These are phyloP conservation scores for Aurifilum marmelostoma DNA, from an alignment of 2,329 filamentous ascomycete genomes.

Conservation along the genomic window DNA sequence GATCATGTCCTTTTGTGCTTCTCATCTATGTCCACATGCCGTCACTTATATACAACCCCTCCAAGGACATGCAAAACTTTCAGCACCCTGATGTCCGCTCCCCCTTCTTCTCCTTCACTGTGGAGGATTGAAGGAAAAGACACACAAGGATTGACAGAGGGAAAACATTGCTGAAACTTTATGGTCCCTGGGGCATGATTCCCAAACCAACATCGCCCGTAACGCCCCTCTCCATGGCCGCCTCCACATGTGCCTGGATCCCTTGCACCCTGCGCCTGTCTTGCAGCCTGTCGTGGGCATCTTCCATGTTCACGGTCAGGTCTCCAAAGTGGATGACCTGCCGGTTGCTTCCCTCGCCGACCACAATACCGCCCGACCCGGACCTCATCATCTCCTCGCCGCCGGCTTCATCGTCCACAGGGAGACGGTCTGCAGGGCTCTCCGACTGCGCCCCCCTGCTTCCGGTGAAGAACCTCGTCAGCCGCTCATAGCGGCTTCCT, in stretches of 20 bases:
- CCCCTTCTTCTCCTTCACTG: background rate
- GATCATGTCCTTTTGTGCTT: background rate
- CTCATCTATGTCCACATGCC: background rate
- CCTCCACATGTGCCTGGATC: background rate
- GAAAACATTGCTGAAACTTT: background rate
- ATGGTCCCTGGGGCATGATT: slow-evolving; percentile 19
- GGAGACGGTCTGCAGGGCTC: slow-evolving; percentile 1
- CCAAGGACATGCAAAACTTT: background rate
- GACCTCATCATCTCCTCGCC: slow-evolving; percentile 34
- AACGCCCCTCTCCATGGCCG: slow-evolving; percentile 8
- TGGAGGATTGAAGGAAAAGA: background rate
- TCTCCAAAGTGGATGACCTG: slow-evolving; percentile 14
- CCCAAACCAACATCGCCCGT: slow-evolving; percentile 21
- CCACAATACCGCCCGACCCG: slow-evolving; percentile 33
- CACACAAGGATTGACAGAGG: no score
- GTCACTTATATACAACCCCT: background rate
- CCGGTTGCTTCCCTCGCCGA: slow-evolving; percentile 31
- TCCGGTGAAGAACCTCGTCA: slow-evolving; percentile 2
- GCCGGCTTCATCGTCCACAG: background rate
- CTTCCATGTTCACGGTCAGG: background rate
- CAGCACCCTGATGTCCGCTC: background rate
- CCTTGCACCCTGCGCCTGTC: slow-evolving; percentile 27
- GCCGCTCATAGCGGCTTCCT: slow-evolving; percentile 5
- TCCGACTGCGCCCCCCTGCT: slow-evolving; percentile 21
- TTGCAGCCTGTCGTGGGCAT: slow-evolving; percentile 8